These are phyloP conservation scores for Carex arenaria DNA, from an alignment of 202 grass and related monocot genomes.

Conservation along the genomic window DNA sequence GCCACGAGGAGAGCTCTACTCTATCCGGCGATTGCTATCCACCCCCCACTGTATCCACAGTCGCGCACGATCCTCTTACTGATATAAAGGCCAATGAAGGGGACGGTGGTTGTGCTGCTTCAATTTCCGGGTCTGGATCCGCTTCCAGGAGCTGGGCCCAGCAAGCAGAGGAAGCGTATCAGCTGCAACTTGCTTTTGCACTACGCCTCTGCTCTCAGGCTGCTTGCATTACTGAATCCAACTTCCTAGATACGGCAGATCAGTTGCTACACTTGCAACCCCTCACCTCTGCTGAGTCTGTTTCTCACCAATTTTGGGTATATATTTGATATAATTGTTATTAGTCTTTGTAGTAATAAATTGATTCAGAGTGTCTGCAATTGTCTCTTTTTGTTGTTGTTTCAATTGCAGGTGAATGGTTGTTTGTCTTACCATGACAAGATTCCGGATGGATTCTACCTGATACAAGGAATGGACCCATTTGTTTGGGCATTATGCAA, in stretches of 20 bases:
- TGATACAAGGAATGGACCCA: conserved; percentile 79
- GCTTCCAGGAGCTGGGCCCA: conserved; percentile 69
- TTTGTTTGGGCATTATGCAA: conserved; percentile 79
- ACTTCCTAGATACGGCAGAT: conserved; percentile 45
- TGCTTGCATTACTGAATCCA: conserved; percentile 42
- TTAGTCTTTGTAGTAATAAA: neutral
- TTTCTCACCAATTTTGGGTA: conserved; percentile 84
- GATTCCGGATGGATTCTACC: conserved; percentile 67
- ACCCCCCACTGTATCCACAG: conserved; percentile 26
- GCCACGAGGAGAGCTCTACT: conserved; percentile 39
- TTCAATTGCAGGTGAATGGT: conserved; percentile 53
- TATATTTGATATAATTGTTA: conserved; percentile 1
- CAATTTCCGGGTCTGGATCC: neutral
- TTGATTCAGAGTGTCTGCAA: neutral
- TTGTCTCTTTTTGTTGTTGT: neutral
- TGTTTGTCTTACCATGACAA: conserved; percentile 75
- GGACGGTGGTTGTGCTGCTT: neutral
- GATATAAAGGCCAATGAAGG: neutral
- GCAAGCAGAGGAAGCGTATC: conserved; percentile 83
- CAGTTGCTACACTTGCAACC: conserved; percentile 29
- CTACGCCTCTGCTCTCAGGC: conserved; percentile 82
- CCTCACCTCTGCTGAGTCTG: conserved; percentile 22
- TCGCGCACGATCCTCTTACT: conserved; percentile 7
- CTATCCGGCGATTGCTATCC: conserved; percentile 34
- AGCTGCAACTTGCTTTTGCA: conserved; percentile 75